Evolutionary conservation across 129 eudicot genomes (phyloP), one percentile per base, ranked within the genome.

Genomic region (Centrapalus pauciflorus): DNA sequence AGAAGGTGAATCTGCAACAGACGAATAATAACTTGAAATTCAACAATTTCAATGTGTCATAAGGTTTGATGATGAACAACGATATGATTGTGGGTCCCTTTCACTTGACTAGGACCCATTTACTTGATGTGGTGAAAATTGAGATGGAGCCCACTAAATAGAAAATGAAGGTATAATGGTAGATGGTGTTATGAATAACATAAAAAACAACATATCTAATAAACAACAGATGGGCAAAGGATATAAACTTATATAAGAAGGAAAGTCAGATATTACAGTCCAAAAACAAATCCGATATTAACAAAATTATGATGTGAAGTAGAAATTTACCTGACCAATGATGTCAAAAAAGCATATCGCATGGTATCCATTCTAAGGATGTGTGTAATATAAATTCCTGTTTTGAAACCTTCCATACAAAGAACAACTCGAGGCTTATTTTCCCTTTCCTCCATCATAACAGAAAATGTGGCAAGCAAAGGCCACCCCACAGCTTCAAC

Each of bases 401-500:
- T 78, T 81, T 77, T 91, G 14, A 87, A 91, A 33, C 97, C 97
- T 73, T 83, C 97, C 97, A 91, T 87, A 61, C 97, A 91, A 30
- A 87, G 80, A 28, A 60, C 10, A 54, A 91, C 80, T 73, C 94
- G 80, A 4, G 86, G 79, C 69, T 85, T 91, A 79, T 85, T 85
- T 46, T 91, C 97, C 72, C 81, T 81, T 79, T 91, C 97, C 79
- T 86, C 97, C 97, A 87, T 91, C 37, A 74, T 82, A 71, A 91
- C 97, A 63, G 97, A 78, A 74, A 87, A 91, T 55, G 96, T 84
- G 51, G 97, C 97, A 63, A 91, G 90, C 74, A 88, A 82, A 61
- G 97, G 97, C 97, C 97, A 91, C 60, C 97, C 97, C 10, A 87
- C 88, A 78, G 94, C 88, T 83, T 91, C 96, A 76, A 87, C 83